These are phyloP conservation scores for Magnolia kwangsiensis DNA, from an alignment of 164 flowering plant genomes.

Conservation along the genomic window DNA sequence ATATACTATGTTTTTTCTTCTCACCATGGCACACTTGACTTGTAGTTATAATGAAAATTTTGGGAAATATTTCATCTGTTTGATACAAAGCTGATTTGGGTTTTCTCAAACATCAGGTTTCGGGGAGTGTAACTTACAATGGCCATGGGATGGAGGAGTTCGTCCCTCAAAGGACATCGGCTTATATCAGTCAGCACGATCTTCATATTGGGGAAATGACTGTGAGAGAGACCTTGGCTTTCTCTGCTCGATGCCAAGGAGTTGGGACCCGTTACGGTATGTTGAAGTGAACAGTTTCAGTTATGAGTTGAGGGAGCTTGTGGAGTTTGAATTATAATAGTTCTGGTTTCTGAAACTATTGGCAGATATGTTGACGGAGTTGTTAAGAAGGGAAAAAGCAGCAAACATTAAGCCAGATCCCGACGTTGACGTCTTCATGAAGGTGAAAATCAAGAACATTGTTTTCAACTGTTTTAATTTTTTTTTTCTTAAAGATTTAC, in stretches of 20 bases:
- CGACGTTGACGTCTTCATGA: constrained; percentile 80
- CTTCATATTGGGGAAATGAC: constrained; percentile 60
- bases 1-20: not conserved
- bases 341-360: not conserved
- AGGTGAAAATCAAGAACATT: constrained; percentile 36
- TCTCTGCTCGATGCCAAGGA: constrained; percentile 66
- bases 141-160: constrained; percentile 68
- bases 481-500: not conserved
- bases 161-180: constrained; percentile 63
- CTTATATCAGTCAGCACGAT: constrained; percentile 65
- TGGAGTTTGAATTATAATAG: not conserved
- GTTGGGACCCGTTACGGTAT: constrained; percentile 50
- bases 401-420: constrained; percentile 4
- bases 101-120: constrained; percentile 30
- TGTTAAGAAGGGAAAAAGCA: constrained; percentile 74
- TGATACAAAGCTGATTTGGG: not conserved
- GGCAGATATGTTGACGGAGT: constrained; percentile 33
- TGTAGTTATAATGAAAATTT: not conserved
- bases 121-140: constrained; percentile 64
- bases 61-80: not conserved
- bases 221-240: constrained; percentile 54
- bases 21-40: not conserved
- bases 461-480: not conserved
- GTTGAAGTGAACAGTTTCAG: not conserved
- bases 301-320: not conserved